Evolutionary conservation across 169 alveolate species (phyloP), one percentile per base, ranked within the genome.

Genomic region (Plasmodium reichenowi): DNA sequence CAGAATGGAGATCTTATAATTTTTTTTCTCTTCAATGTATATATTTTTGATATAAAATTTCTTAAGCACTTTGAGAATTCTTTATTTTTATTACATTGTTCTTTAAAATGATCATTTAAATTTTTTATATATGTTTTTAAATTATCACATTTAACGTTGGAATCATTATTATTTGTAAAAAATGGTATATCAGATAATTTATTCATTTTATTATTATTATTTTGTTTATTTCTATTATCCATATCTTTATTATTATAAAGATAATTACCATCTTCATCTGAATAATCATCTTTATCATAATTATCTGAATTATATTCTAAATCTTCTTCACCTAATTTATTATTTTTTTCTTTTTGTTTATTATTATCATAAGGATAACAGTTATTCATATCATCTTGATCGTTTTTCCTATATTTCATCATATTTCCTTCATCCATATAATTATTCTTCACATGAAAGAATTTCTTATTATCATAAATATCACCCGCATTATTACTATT

Each of bases 31-130:
- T 76, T 76, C 56, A 52, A 64, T 5, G 75, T n/a, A 13, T 58
- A 24, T 64, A 76, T 15, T 48, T 58, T 76, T 26, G n/a, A 63
- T 64, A 48, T 32, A 54, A 76, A 64, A 12, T 22, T 43, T 7
- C 32, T 76, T 10, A 76, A 15, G 10, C 62, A 13, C 45, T 50
- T 76, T 4, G 68, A 8, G 66, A 76, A 76, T 12, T 76, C 71
- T 32, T 52, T 56, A 50, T 76, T 76, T 58, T 76, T 76, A 38
- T 38, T 38, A 56, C 89, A 76, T 13, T 76, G 71, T 32, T 76
- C 74, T 68, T 26, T 76, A 50, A 76, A 76, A 54, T 76, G 78
- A 48, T 76, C 89, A 38, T 76, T 52, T 62, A 76, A 45, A 58
- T 47, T 76, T 8, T 76, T 76, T 64, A 76, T 48, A 50, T 76